Evolutionary conservation across 148 eudicot species (phyloP), one percentile per base, ranked within the genome.

Genomic region (Beta vulgaris): DNA sequence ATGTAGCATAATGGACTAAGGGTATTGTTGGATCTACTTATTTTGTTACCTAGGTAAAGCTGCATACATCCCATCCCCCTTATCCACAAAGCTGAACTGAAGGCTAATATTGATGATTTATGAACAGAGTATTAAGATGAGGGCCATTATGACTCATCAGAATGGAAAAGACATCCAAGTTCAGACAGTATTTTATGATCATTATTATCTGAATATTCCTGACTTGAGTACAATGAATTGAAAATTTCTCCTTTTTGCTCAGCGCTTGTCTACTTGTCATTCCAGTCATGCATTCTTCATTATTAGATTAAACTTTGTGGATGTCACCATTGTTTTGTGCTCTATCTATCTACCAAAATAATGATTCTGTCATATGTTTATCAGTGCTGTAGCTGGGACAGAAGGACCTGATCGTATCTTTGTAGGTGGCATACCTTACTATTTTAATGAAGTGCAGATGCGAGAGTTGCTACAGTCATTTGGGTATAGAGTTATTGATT

Each of bases 361-460:
- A 48, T 82, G 73, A 72, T 58, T 65, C 23, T 35, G 61, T 51
- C 6, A 66, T 77, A 28, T 65, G 23, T 44, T 63, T 79, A 43
- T 44, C 78, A 91, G 97, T 44, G 86, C 86, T 70, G 70, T 83
- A 76, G 87, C 87, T 81, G 98, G 88, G 78, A 77, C 86, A 58
- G 98, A 93, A 68, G 97, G 90, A 54, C 94, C 92, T 51, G 94
- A 91, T 71, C 98, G 98, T 59, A 84, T 93, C 8, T 93, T 93
- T 84, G 90, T 93, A 73, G 98, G 98, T 63, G 98, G 98, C 40
- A 82, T 93, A 72, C 98, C 98, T 11, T 93, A 93, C 82, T 88
- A 88, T 72, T 88, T 93, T 76, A 85, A 91, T 29, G 98, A 93
- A 86, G 85, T 68, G 57, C 97, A 93, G 84, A 91, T 93, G 73